These are phyloP conservation scores for Tricholoma saponaceum DNA, from an alignment of 768 basidiomycete species.

Conservation along the genomic window DNA sequence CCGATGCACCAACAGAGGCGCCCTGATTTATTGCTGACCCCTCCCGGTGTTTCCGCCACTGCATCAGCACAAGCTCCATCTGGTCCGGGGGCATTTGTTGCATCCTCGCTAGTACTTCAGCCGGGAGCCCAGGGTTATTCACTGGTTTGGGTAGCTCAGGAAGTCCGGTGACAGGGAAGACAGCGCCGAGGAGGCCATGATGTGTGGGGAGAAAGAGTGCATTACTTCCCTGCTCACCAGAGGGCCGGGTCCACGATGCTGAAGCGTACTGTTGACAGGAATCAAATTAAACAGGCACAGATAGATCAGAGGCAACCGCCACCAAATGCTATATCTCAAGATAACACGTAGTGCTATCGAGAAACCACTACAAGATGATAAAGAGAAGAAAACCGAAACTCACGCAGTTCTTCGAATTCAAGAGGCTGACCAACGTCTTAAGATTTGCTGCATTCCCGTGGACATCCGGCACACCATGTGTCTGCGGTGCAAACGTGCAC, in stretches of 20 bases:
- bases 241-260: conserved; percentile 44
- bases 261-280: conserved; percentile 40
- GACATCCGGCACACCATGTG: conserved; percentile 25
- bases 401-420: conserved; percentile 43
- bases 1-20: background rate
- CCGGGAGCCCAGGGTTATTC: background rate
- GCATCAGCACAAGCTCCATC: background rate
- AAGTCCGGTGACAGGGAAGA: conserved; percentile 49
- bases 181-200: conserved; percentile 36
- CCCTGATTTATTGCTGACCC: background rate
- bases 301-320: background rate
- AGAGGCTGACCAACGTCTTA: conserved; percentile 34
- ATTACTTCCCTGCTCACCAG: conserved; percentile 38
- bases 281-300: background rate
- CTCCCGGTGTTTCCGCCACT: background rate
- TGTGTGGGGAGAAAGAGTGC: conserved; percentile 41
- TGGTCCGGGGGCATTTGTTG: background rate
- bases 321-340: background rate
- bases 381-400: conserved; percentile 16
- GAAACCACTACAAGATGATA: background rate
- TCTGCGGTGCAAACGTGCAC: conserved; percentile 35
- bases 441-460: conserved; percentile 41
- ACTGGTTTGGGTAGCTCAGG: conserved; percentile 41
- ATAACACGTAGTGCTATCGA: background rate
- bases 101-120: background rate